Evolutionary conservation across 2,329 filamentous ascomycete genomes (phyloP).

Genomic region (Biscogniauxia marginata): DNA sequence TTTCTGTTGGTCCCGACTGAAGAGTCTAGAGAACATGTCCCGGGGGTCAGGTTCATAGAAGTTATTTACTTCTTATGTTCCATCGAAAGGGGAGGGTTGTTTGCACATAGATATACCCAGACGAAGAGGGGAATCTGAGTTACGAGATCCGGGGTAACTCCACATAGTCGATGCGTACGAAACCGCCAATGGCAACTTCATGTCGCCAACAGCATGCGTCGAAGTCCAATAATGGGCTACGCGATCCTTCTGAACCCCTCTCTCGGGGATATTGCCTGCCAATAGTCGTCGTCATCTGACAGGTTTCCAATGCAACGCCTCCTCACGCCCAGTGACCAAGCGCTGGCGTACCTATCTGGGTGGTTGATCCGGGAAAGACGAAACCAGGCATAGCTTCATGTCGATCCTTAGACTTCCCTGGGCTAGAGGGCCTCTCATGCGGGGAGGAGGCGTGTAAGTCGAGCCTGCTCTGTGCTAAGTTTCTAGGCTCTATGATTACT

Average conservation of each 20-base stretch:
- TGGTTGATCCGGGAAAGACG: constrained; percentile 11
- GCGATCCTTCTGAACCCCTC: constrained; percentile 17
- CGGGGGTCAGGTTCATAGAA: constrained; percentile 4
- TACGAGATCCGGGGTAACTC: constrained; percentile 12
- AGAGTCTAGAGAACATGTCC: constrained; percentile 20
- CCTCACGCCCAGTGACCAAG: constrained; percentile 6
- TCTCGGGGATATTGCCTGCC: constrained; percentile 20
- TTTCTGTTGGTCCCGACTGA: constrained; percentile 14
- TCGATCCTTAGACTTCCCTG: neutral
- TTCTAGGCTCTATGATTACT: neutral
- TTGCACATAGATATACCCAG: constrained; percentile 23
- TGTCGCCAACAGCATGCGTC: constrained; percentile 5
- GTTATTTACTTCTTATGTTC: constrained; percentile 27
- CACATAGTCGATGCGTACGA: constrained; percentile 7
- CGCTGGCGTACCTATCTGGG: constrained; percentile 8
- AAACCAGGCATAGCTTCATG: neutral
- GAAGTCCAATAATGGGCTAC: constrained; percentile 14
- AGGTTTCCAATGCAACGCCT: constrained; percentile 23
- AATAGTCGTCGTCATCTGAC: constrained; percentile 26
- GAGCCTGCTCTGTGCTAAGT: neutral
- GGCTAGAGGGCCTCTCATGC: constrained; percentile 1
- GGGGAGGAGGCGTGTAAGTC: neutral
- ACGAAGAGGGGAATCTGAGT: constrained; percentile 17
- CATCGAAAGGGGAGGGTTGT: constrained; percentile 3
- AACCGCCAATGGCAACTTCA: constrained; percentile 20